Conservation (phyloP, 2,329 filamentous ascomycete species). For the Dactylellina sp. region DNA sequence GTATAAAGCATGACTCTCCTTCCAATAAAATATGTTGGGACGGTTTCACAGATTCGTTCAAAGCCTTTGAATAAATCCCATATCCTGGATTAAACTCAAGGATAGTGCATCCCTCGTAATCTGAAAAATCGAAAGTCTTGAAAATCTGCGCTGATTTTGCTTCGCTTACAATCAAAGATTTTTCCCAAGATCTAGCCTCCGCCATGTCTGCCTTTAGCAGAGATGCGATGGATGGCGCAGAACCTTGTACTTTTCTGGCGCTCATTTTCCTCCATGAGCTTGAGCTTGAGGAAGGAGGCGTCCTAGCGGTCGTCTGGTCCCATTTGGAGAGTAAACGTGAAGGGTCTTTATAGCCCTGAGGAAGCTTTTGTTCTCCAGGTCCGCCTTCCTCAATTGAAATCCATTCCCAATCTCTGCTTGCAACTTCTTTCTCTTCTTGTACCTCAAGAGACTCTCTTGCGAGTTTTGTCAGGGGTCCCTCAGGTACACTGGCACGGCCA, state of each 20-base stretch:
- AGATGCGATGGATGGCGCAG: slow-evolving; percentile 22
- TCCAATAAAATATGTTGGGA: slow-evolving; percentile 87
- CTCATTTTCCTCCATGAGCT: slow-evolving; percentile 6
- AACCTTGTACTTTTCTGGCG: neutral
- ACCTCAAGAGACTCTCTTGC: slow-evolving; percentile 13
- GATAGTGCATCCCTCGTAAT: slow-evolving; percentile 82
- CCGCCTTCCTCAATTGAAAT: slow-evolving; percentile 2
- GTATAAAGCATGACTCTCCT: slow-evolving; percentile 72
- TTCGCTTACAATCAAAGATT: slow-evolving; percentile 57
- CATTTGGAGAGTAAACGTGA: neutral
- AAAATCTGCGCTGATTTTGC: slow-evolving; percentile 72
- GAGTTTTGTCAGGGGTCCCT: neutral
- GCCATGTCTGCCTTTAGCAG: slow-evolving; percentile 13
- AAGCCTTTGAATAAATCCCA: slow-evolving; percentile 80
- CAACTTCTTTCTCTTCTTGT: neutral
- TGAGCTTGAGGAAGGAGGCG: neutral
- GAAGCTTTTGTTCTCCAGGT: neutral
- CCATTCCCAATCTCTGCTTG: slow-evolving; percentile 18
- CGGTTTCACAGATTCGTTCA: slow-evolving; percentile 80
- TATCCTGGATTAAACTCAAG: slow-evolving; percentile 86
- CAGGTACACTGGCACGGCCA: neutral
- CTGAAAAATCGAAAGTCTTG: slow-evolving; percentile 76
- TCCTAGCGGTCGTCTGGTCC: neutral
- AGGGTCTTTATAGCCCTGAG: neutral
- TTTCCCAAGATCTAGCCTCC: slow-evolving; percentile 26